Conservation (phyloP, 306 rosid genomes). For the Begonia masoniana region DNA sequence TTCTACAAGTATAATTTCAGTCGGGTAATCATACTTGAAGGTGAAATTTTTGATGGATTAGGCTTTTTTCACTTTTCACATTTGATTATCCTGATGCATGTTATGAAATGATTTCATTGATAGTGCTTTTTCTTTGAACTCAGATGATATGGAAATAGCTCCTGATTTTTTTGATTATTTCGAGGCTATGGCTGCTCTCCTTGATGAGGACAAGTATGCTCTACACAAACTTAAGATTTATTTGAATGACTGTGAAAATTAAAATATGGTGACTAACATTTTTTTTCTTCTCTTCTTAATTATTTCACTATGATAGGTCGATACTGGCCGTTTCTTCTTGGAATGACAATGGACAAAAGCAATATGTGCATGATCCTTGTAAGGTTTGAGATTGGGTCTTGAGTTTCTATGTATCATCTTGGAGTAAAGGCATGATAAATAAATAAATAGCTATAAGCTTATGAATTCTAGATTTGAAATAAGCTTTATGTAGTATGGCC, state of each 20-base stretch:
- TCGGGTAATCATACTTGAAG: conserved; percentile 88
- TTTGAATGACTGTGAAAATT: conserved; percentile 1
- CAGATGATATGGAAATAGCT: conserved; percentile 99
- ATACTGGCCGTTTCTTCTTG: conserved; percentile 96
- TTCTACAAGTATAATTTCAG: conserved; percentile 75
- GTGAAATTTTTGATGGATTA: conserved; percentile 31
- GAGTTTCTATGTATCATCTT: background rate
- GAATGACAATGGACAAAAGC: conserved; percentile 98
- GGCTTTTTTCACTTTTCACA: background rate
- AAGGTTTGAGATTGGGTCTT: conserved; percentile 21
- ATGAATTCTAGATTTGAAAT: background rate
- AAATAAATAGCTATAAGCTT: too few relatives aligned
- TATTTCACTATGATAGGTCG: conserved; percentile 42
- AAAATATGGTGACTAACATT: conserved; percentile 1
- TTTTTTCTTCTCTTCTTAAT: background rate
- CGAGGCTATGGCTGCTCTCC: conserved; percentile 69
- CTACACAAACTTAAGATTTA: conserved; percentile 8
- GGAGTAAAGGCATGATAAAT: too few relatives aligned
- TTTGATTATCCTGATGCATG: too few relatives aligned
- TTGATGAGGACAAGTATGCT: conserved; percentile 87
- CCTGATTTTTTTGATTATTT: conserved; percentile 93
- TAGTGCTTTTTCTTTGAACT: conserved; percentile 12
- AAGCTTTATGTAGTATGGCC: background rate
- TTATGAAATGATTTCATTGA: conserved; percentile 10
- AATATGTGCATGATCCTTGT: conserved; percentile 89